Percentiles rank a stretch among this genome's conserved stretches.
These are phyloP conservation scores for Friedmanniomyces simplex DNA, from an alignment of 495 filamentous ascomycete genomes.

Conservation along the genomic window DNA sequence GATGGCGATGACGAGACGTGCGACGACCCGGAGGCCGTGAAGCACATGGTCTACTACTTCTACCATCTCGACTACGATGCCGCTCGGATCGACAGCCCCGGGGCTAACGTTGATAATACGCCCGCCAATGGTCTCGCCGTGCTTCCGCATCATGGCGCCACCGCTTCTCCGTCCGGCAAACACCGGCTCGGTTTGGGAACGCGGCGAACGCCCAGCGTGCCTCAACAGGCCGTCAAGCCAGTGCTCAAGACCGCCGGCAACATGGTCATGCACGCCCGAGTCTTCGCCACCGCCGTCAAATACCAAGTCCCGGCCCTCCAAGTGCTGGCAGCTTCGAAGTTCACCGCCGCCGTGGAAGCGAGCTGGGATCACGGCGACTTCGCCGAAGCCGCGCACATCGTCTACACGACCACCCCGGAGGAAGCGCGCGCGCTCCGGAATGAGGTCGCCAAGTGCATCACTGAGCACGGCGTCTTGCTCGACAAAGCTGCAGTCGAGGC, in stretches of 20 bases:
- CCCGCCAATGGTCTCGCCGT: too few relatives aligned
- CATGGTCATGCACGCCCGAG: constrained; percentile 23
- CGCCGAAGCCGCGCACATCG: constrained; percentile 25
- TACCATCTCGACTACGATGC: constrained; percentile 9
- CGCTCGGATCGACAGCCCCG: too few relatives aligned
- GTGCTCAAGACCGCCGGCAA: background rate
- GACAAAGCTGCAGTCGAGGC: background rate
- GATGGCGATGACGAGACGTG: background rate
- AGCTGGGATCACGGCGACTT: constrained; percentile 27
- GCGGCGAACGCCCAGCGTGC: too few relatives aligned
- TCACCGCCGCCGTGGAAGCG: constrained; percentile 19
- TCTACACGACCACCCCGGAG: constrained; percentile 27
- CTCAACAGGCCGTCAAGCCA: background rate
- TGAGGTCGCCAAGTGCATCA: background rate
- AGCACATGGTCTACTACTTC: constrained; percentile 9
- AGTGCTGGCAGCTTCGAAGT: constrained; percentile 29
- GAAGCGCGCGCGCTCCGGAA: constrained; percentile 31
- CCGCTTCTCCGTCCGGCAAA: too few relatives aligned
- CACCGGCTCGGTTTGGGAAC: too few relatives aligned
- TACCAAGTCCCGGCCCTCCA: constrained; percentile 33
- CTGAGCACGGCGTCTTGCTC: background rate
- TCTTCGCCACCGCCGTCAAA: constrained; percentile 39
- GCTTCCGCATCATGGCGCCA: too few relatives aligned
- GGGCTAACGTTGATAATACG: background rate
- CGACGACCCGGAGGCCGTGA: constrained; percentile 7